Evolutionary conservation across 768 basidiomycete species (phyloP).

Genomic region (Boletales sp.): DNA sequence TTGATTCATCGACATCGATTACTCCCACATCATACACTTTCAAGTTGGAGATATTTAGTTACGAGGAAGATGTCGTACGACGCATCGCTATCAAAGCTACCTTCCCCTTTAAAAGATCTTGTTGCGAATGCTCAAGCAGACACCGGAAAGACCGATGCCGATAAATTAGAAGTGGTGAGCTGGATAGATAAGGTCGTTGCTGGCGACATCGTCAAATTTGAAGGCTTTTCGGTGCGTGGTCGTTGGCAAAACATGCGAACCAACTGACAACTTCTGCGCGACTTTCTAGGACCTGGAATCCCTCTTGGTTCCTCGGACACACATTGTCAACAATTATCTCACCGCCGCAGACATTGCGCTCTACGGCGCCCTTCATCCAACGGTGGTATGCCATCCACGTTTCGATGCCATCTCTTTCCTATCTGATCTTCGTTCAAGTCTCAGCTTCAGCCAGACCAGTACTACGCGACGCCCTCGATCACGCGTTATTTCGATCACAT

Average conservation of each 20-base stretch:
- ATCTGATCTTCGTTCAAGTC: constrained; percentile 43
- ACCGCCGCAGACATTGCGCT: constrained; percentile 89
- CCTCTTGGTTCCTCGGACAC: constrained; percentile 73
- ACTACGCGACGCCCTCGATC: constrained; percentile 76
- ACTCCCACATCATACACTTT: constrained; percentile 1
- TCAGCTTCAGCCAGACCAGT: constrained; percentile 64
- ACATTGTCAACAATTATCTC: constrained; percentile 77
- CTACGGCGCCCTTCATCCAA: constrained; percentile 85
- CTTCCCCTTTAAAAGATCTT: constrained; percentile 51
- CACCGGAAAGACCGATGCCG: constrained; percentile 55
- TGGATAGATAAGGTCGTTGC: constrained; percentile 69
- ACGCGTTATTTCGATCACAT: constrained; percentile 96
- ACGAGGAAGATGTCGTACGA: constrained; percentile 51
- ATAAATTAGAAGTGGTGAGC: constrained; percentile 56
- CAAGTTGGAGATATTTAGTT: constrained; percentile 7
- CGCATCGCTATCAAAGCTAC: constrained; percentile 44
- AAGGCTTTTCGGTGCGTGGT: constrained; percentile 46
- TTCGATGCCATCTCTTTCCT: not conserved
- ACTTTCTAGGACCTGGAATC: constrained; percentile 62
- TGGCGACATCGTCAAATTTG: constrained; percentile 45
- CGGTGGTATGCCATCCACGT: constrained; percentile 51
- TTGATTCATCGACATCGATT: constrained; percentile 25
- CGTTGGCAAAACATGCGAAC: not conserved
- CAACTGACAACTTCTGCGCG: constrained; percentile 1
- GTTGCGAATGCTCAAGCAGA: constrained; percentile 38